Evolutionary conservation across 352 stramenopile genomes (phyloP), one percentile per base, ranked within the genome.

Genomic region (Thalassiosira hispida): DNA sequence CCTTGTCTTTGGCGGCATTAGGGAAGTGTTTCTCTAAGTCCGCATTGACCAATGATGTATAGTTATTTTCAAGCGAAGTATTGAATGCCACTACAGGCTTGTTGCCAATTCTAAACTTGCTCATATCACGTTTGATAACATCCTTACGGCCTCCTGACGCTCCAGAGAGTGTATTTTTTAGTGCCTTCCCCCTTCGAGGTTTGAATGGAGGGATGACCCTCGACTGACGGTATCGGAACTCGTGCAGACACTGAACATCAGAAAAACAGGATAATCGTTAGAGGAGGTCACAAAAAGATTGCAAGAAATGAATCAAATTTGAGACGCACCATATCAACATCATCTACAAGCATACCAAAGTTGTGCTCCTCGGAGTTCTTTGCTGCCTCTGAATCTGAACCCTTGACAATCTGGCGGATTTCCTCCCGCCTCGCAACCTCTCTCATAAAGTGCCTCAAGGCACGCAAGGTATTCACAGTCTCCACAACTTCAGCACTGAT

Each of bases 191-290:
- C 27, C 59, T 68, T 18, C 77, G 57, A 22, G 60, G 5, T 67
- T 85, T 85, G 71, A 85, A 81, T 72, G 49, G 57, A 55, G 77
- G 77, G 18, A 81, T 62, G 16, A 44, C 16, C 22, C 56, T 71
- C 27, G 59, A 81, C 31, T 72, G 57, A 31, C 87, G 70, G 67
- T 90, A 88, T 12, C 80, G 73, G 59, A 88, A 93, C 40, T 91
- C 81, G 77, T 93, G 87, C 18, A 93, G 65, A 60, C 71, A 81
- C 76, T 84, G 22, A 53, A 3, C 23, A 49, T 49, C 20, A 3
- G 40, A 55, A 49, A 60, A 61, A 35, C 11, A 35, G 31, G 9
- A 12, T 31, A 44, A 14, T 18, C 7, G 5, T 16, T 64, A n/a
- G n/a, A 23, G 14, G 35, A 27, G 22, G 23, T 51, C 27, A 33